These are phyloP conservation scores for Catenaria anguillulae DNA, from an alignment of 371 early-diverging fungal genomes.

Conservation along the genomic window DNA sequence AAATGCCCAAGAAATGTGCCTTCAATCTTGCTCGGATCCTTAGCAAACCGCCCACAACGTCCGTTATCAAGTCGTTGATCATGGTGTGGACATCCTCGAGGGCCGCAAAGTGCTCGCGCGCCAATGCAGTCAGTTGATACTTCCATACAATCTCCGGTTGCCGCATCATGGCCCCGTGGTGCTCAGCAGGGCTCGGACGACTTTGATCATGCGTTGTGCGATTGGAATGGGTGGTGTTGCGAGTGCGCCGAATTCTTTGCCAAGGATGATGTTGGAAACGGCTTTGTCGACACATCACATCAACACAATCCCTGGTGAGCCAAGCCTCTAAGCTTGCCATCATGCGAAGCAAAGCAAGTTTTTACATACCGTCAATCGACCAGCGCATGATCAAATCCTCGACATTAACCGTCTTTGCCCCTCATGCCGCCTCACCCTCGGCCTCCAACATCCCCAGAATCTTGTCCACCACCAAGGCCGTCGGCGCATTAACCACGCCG, in stretches of 20 bases:
- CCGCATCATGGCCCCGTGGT: neutral
- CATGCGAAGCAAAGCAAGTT: neutral
- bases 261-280: too few species aligned
- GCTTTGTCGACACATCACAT: too few species aligned
- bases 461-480: neutral
- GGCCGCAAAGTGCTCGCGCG: neutral
- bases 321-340: too few species aligned
- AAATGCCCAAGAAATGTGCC: neutral
- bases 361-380: neutral
- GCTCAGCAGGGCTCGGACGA: neutral
- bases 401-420: neutral
- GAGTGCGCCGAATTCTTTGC: neutral
- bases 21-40: neutral
- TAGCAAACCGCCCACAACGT: neutral
- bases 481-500: neutral
- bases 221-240: neutral
- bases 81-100: neutral
- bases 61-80: neutral
- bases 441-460: neutral
- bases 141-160: neutral
- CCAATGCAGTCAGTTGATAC: neutral
- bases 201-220: neutral
- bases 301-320: too few species aligned
- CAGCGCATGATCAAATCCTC: neutral
- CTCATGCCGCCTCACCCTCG: neutral